These are phyloP conservation scores for Pythium oligandrum DNA, from an alignment of 352 stramenopile species.

Conservation along the genomic window DNA sequence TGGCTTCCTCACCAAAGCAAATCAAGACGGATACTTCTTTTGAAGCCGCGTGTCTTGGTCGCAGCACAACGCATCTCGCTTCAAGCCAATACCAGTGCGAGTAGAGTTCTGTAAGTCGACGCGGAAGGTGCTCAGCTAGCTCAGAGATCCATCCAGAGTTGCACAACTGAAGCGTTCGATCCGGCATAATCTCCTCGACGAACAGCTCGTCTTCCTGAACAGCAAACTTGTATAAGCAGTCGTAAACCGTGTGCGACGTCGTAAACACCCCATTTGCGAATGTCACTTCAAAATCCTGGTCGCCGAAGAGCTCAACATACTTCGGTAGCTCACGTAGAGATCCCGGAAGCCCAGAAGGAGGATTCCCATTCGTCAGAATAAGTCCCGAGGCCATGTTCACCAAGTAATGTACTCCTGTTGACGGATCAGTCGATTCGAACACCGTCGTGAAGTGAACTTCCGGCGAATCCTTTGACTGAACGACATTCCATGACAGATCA, in stretches of 20 bases:
- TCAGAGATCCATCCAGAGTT: slow-evolving; percentile 18
- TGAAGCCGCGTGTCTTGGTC: slow-evolving; percentile 5
- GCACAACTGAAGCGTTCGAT: slow-evolving; percentile 31
- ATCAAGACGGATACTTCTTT: too few relatives aligned
- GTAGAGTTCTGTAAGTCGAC: slow-evolving; percentile 25
- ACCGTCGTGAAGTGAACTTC: not conserved
- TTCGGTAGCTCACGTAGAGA: slow-evolving; percentile 23
- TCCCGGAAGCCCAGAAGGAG: slow-evolving; percentile 29
- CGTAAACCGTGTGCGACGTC: slow-evolving; percentile 19
- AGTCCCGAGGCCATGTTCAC: slow-evolving; percentile 48
- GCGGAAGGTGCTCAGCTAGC: slow-evolving; percentile 21
- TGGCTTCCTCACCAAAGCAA: not conserved
- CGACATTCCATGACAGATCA: slow-evolving; percentile 24
- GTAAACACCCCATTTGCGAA: slow-evolving; percentile 23
- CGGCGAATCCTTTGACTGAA: slow-evolving; percentile 10
- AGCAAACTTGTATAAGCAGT: slow-evolving; percentile 35
- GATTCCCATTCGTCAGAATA: slow-evolving; percentile 34
- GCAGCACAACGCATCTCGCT: slow-evolving; percentile 30
- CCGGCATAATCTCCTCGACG: slow-evolving; percentile 25
- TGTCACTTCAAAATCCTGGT: slow-evolving; percentile 47
- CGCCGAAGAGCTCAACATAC: slow-evolving; percentile 41
- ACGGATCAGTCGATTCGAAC: slow-evolving; percentile 10
- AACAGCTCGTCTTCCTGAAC: slow-evolving; percentile 19
- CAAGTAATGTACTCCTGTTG: slow-evolving; percentile 22
- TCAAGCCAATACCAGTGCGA: slow-evolving; percentile 54